Evolutionary conservation across 2,329 filamentous ascomycete species (phyloP), one percentile per base, ranked within the genome.

Genomic region (Hawksworthiomyces lignivorus): DNA sequence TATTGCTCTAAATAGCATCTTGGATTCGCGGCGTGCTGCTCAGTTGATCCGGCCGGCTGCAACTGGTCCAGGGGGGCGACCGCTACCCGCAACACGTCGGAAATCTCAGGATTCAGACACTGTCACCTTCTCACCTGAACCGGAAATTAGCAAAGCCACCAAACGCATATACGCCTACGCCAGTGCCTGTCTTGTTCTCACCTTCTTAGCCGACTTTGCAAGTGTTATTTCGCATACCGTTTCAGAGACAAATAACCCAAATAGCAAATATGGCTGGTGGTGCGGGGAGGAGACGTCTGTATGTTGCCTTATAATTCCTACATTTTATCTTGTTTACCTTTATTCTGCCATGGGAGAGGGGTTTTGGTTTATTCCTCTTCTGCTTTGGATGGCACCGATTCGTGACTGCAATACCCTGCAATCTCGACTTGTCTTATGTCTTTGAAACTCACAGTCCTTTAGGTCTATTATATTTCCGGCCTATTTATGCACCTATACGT

Each of bases 31-130:
- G 50, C 70, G 65, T 40, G 65, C 69, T 44, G 70, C 73, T 28
- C 64, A 69, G 48, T 55, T 67, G 27, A 56, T 67, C 18, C 59
- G 62, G 39, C 73, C 69, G 18, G 68, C 62, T 24, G 62, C 75
- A 50, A 80, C 73, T 40, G 89, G 89, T n/a, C 88, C 89, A 1
- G 89, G 87, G 43, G 90, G 89, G 51, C 89, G 94, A 60, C 87
- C 87, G 26, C 69, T 96, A 41, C 88, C 87, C n/a, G 59, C 69
- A 37, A 75, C 71, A 46, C 84, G 80, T 57, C 77, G 68, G 44
- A 68, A 67, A 58, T 64, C 69, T 63, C 60, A 73, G 14, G 45
- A 48, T 12, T 40, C 46, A 2, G 21, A 34, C 9, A 39, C 26
- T n/a, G 27, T 32, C 15, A 18, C 41, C 3, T 47, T 42, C 20